Evolutionary conservation across 2,329 filamentous ascomycete species (phyloP).

Genomic region (Botryosphaeria dothidea): DNA sequence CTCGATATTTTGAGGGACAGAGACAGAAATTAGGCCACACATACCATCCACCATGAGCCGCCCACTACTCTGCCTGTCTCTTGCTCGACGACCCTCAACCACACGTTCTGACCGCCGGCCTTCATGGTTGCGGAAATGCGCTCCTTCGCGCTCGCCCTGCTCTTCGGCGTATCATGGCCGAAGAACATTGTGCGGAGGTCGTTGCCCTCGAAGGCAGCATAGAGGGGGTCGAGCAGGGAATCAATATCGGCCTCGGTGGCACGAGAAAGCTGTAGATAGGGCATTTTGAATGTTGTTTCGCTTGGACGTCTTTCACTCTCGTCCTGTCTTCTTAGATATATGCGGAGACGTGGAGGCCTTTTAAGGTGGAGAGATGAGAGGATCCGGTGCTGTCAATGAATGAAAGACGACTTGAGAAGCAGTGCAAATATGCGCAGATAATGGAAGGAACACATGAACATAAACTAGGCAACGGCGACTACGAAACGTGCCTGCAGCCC

Average conservation of each 20-base stretch:
- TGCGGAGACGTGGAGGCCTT: no score
- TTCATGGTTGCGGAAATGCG: background rate
- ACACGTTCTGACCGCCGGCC: background rate
- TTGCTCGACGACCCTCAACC: background rate
- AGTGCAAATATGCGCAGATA: background rate
- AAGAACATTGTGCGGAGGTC: conserved; percentile 15
- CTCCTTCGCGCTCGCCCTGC: background rate
- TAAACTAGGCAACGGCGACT: background rate
- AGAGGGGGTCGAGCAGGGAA: background rate
- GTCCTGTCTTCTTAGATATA: no score
- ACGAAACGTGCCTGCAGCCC: background rate
- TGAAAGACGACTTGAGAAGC: no score
- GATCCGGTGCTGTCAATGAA: background rate
- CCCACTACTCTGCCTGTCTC: background rate
- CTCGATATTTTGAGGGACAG: no score
- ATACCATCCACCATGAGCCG: conserved; percentile 3
- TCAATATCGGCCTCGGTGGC: conserved; percentile 11
- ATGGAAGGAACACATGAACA: background rate
- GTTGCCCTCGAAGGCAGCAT: background rate
- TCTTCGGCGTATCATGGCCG: background rate
- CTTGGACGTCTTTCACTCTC: background rate
- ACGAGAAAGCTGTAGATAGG: background rate
- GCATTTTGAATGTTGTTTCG: background rate
- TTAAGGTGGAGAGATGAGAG: no score
- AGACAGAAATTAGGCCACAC: background rate